phyloP scores from a whole-genome alignment of 768 basidiomycete species.

The Russula virescens region DNA sequence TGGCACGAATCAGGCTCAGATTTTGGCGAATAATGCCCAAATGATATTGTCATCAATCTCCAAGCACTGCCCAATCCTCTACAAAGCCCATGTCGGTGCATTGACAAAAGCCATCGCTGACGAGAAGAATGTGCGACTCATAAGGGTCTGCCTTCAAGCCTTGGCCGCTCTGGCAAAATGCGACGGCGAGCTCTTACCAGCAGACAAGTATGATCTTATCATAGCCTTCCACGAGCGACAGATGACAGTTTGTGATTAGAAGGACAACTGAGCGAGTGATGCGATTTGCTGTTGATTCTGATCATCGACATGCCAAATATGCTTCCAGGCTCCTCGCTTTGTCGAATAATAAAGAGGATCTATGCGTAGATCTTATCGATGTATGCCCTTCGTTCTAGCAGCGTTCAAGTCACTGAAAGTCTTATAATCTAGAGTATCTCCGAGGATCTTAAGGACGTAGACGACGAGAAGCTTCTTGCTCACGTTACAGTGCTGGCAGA shows the following conservation, averaged over 20 bases:
- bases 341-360: constrained; percentile 44
- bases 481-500: constrained; percentile 70
- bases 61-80: constrained; percentile 70
- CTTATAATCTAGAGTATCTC: constrained; percentile 48
- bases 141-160: constrained; percentile 70
- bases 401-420: background rate
- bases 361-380: constrained; percentile 54
- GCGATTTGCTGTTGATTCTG: constrained; percentile 52
- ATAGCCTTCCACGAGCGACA: background rate
- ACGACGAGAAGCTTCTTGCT: constrained; percentile 52
- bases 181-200: constrained; percentile 51
- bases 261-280: constrained; percentile 60
- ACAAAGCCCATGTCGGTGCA: constrained; percentile 68
- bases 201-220: constrained; percentile 50
- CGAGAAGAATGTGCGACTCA: constrained; percentile 46
- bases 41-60: constrained; percentile 55
- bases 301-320: constrained; percentile 74
- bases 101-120: constrained; percentile 69
- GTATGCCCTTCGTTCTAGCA: constrained; percentile 37
- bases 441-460: constrained; percentile 41
- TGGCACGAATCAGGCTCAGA: constrained; percentile 33
- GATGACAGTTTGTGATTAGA: constrained; percentile 34
- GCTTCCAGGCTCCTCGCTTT: constrained; percentile 61
- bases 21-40: constrained; percentile 44
- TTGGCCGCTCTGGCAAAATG: constrained; percentile 59